phyloP scores from a whole-genome alignment of 805 yeast species.

The Kluyveromyces nonfermentans region DNA sequence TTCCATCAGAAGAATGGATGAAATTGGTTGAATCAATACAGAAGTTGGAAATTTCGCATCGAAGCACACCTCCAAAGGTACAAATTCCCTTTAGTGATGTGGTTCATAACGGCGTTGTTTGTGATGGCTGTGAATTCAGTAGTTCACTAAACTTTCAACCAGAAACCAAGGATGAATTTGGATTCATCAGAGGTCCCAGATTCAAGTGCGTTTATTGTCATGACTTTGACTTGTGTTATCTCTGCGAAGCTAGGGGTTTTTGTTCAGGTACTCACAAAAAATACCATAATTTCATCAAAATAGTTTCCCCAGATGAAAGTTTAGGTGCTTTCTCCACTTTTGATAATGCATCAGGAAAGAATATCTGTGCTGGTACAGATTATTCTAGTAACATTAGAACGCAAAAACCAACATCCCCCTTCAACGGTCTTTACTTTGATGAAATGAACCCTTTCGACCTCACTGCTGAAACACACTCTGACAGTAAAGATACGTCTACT shows the following conservation, averaged over 20 bases:
- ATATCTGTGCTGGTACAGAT: background rate
- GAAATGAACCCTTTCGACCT: background rate
- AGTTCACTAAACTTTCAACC: background rate
- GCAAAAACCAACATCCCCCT: background rate
- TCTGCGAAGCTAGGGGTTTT: slow-evolving; percentile 20
- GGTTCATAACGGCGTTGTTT: slow-evolving; percentile 12
- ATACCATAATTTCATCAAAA: slow-evolving; percentile 15
- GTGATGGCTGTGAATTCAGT: slow-evolving; percentile 22
- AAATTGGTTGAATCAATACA: slow-evolving; percentile 11
- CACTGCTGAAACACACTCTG: background rate
- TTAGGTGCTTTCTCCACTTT: background rate
- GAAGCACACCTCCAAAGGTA: slow-evolving; percentile 1
- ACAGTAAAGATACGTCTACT: background rate
- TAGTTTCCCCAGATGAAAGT: slow-evolving; percentile 10
- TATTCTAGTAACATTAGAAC: background rate
- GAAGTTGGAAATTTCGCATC: slow-evolving; percentile 11
- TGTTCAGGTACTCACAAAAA: slow-evolving; percentile 12
- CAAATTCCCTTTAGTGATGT: background rate
- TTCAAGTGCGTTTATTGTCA: slow-evolving; percentile 40
- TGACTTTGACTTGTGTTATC: slow-evolving; percentile 41
- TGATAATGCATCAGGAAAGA: background rate
- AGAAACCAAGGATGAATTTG: slow-evolving; percentile 7
- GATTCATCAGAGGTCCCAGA: slow-evolving; percentile 32
- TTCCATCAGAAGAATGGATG: slow-evolving; percentile 12
- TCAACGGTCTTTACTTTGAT: background rate